These are phyloP conservation scores for Macrolepiota fuliginosa DNA, from an alignment of 768 basidiomycete genomes.

Conservation along the genomic window DNA sequence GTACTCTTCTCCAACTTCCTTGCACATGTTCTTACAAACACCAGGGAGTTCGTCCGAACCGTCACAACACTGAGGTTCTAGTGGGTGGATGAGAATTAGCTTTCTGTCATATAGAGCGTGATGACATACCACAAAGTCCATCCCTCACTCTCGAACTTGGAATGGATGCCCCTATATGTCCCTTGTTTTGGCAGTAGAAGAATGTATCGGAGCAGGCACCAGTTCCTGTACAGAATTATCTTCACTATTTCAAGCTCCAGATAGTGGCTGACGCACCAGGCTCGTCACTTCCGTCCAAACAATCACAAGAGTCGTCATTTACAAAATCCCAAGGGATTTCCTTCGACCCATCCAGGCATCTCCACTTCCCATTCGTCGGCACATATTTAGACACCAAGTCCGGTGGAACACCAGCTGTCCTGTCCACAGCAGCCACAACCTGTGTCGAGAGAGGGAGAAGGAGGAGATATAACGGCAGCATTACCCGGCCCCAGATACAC, in stretches of 20 bases:
- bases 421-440: conserved; percentile 38
- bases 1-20: conserved; percentile 69
- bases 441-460: conserved; percentile 39
- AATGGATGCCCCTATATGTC: conserved; percentile 81
- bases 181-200: conserved; percentile 87
- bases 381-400: conserved; percentile 53
- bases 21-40: conserved; percentile 76
- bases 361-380: conserved; percentile 60
- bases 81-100: conserved; percentile 14
- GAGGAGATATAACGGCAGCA: conserved; percentile 54
- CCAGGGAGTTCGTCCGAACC: conserved; percentile 90
- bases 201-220: conserved; percentile 72
- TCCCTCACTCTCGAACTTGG: conserved; percentile 85
- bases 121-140: conserved; percentile 81
- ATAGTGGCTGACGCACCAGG: conserved; percentile 57
- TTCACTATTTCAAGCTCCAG: neutral
- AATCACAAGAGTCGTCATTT: conserved; percentile 96
- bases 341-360: conserved; percentile 78
- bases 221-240: conserved; percentile 52
- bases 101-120: neutral
- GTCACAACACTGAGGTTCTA: conserved; percentile 93
- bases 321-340: conserved; percentile 78
- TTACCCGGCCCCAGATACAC: conserved; percentile 20
- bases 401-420: conserved; percentile 59
- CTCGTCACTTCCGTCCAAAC: conserved; percentile 92